A percentile compares a stretch with the other conserved stretches of the same genome.
Conservation (phyloP, 495 filamentous ascomycete genomes). For the Gamarada debralockiae region DNA sequence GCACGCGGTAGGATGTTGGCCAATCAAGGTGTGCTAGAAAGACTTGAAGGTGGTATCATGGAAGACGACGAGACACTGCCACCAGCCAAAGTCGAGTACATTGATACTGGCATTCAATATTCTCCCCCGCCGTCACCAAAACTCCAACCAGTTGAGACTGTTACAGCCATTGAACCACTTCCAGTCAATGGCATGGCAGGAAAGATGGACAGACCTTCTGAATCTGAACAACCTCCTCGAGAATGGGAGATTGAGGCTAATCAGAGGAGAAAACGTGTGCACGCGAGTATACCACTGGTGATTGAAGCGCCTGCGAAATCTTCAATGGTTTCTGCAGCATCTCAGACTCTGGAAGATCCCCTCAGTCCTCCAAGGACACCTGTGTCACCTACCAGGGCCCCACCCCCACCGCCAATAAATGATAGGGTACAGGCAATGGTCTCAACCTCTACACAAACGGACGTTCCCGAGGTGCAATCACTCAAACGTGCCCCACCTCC, state of each 20-base stretch:
- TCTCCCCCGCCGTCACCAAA: conserved; percentile 76
- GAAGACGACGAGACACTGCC: conserved; percentile 36
- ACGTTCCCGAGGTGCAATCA: conserved; percentile 30
- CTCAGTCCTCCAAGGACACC: conserved; percentile 68
- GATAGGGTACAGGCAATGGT: conserved; percentile 34
- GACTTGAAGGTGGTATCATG: conserved; percentile 43
- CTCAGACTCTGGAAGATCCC: conserved; percentile 66
- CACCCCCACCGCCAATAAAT: conserved; percentile 46
- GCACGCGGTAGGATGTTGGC: conserved; percentile 40
- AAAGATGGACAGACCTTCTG: conserved; percentile 31
- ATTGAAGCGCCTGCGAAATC: conserved; percentile 32
- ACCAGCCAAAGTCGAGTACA: conserved; percentile 41
- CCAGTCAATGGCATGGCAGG: conserved; percentile 34
- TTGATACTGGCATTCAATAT: conserved; percentile 74
- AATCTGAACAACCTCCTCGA: conserved; percentile 36
- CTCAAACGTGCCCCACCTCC: conserved; percentile 28
- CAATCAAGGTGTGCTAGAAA: conserved; percentile 44
- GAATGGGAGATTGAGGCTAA: conserved; percentile 66
- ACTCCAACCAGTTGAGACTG: conserved; percentile 27
- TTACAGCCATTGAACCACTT: conserved; percentile 29
- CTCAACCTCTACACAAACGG: conserved; percentile 73
- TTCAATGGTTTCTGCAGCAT: conserved; percentile 66
- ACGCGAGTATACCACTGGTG: conserved; percentile 36
- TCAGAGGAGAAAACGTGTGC: conserved; percentile 62
- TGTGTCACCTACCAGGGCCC: conserved; percentile 35